Evolutionary conservation across 2,329 filamentous ascomycete genomes (phyloP).

Genomic region (Hymenoscyphus linearis): DNA sequence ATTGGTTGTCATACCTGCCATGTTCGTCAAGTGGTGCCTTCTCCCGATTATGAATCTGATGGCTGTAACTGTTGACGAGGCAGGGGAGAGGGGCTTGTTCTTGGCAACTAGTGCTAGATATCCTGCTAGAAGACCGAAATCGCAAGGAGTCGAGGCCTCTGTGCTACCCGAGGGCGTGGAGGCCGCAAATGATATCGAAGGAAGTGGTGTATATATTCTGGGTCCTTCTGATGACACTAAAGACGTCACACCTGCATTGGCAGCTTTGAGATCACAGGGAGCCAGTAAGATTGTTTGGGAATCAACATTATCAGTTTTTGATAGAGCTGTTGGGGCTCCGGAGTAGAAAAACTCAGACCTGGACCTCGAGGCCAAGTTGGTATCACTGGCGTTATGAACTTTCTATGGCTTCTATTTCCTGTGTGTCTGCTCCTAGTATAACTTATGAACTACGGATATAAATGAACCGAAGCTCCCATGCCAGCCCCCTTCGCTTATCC

Average conservation of each 20-base stretch:
- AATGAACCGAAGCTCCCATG: too few species aligned
- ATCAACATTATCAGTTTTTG: slow-evolving; percentile 34
- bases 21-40: slow-evolving; percentile 17
- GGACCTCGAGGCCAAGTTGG: neutral
- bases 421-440: too few species aligned
- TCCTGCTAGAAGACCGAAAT: slow-evolving; percentile 19
- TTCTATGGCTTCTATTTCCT: too few species aligned
- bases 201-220: slow-evolving; percentile 38
- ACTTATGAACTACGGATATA: too few species aligned
- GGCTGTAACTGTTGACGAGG: slow-evolving; percentile 28
- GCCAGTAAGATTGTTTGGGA: slow-evolving; percentile 34
- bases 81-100: slow-evolving; percentile 37
- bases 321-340: slow-evolving; percentile 23
- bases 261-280: slow-evolving; percentile 26
- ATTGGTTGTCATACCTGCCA: slow-evolving; percentile 20
- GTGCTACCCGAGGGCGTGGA: slow-evolving; percentile 16
- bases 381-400: too few species aligned
- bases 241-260: slow-evolving; percentile 26
- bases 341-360: neutral
- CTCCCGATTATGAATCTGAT: slow-evolving; percentile 31
- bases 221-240: slow-evolving; percentile 31
- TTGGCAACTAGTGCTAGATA: slow-evolving; percentile 35
- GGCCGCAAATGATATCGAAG: slow-evolving; percentile 31
- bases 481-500: too few species aligned
- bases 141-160: slow-evolving; percentile 19